A percentile compares a stretch with the other conserved stretches of the same genome.
phyloP scores from a whole-genome alignment of 2,329 filamentous ascomycete genomes.

The Hymenotorrendiella dingleyae region DNA sequence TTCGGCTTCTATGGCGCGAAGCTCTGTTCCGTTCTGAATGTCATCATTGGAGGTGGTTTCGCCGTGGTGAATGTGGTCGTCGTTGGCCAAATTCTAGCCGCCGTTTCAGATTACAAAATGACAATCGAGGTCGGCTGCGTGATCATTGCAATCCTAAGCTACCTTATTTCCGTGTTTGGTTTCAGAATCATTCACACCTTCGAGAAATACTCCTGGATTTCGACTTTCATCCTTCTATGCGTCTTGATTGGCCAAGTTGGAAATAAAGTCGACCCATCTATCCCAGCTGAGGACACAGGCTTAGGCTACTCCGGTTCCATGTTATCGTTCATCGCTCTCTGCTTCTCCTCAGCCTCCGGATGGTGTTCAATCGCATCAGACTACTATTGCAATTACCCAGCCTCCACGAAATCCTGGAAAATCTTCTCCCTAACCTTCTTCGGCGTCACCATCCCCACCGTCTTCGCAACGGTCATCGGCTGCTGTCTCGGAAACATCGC shows the following conservation, averaged over 20 bases:
- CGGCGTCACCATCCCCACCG: slow-evolving; percentile 26
- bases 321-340: slow-evolving; percentile 25
- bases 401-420: slow-evolving; percentile 28
- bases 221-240: slow-evolving; percentile 41
- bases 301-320: slow-evolving; percentile 30
- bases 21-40: slow-evolving; percentile 40
- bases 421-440: slow-evolving; percentile 25
- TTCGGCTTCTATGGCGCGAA: slow-evolving; percentile 46
- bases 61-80: slow-evolving; percentile 41
- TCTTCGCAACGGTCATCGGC: slow-evolving; percentile 40
- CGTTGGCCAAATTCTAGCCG: slow-evolving; percentile 33
- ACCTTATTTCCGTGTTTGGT: slow-evolving; percentile 28
- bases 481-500: slow-evolving; percentile 36
- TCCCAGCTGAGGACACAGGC: slow-evolving; percentile 30
- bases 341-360: slow-evolving; percentile 26
- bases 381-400: slow-evolving; percentile 31
- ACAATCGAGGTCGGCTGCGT: slow-evolving; percentile 34
- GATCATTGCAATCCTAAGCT: slow-evolving; percentile 25
- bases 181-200: slow-evolving; percentile 40
- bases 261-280: slow-evolving; percentile 36
- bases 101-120: slow-evolving; percentile 34
- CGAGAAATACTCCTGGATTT: slow-evolving; percentile 44
- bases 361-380: slow-evolving; percentile 30
- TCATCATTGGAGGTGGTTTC: slow-evolving; percentile 37
- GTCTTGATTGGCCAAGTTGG: slow-evolving; percentile 43